phyloP scores from a whole-genome alignment of 192 early-diverging fungal genomes.

The Cladochytrium replicatum region DNA sequence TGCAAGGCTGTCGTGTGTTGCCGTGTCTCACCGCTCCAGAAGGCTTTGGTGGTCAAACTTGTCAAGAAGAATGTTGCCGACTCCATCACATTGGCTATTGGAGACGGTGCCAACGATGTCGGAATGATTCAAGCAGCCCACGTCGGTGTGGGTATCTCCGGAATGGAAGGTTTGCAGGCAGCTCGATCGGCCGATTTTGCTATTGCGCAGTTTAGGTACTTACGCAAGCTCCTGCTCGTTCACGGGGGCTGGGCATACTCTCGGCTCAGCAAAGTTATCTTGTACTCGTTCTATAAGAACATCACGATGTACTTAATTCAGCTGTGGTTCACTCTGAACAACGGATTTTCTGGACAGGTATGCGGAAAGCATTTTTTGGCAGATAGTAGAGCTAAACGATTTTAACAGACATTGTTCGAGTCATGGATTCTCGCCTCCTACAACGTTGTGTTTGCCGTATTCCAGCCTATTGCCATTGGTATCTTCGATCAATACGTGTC shows the following conservation, averaged over 20 bases:
- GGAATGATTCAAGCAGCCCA: conserved; percentile 99
- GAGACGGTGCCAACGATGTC: conserved; percentile 98
- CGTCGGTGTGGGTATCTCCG: conserved; percentile 94
- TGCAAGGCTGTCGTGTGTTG: conserved; percentile 97
- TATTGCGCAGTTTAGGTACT: conserved; percentile 93
- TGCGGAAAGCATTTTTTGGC: neutral
- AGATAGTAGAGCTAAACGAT: neutral
- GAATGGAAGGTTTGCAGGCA: conserved; percentile 93
- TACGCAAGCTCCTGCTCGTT: conserved; percentile 89
- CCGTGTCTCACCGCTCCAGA: conserved; percentile 95
- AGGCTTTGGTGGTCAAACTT: conserved; percentile 96
- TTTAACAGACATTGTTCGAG: conserved; percentile 82
- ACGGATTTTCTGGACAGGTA: conserved; percentile 83
- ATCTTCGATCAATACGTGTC: conserved; percentile 96
- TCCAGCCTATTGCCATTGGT: conserved; percentile 91
- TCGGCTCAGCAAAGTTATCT: conserved; percentile 85
- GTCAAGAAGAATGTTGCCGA: conserved; percentile 80
- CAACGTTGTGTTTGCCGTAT: conserved; percentile 89
- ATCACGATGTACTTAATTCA: conserved; percentile 97
- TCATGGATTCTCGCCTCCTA: conserved; percentile 95
- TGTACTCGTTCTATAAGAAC: conserved; percentile 99
- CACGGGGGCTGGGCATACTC: conserved; percentile 98
- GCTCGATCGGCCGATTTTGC: conserved; percentile 95
- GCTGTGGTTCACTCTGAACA: conserved; percentile 92
- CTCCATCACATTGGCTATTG: conserved; percentile 88